These are phyloP conservation scores for Aureococcus anophagefferens DNA, from an alignment of 108 stramenopile genomes.

Conservation along the genomic window DNA sequence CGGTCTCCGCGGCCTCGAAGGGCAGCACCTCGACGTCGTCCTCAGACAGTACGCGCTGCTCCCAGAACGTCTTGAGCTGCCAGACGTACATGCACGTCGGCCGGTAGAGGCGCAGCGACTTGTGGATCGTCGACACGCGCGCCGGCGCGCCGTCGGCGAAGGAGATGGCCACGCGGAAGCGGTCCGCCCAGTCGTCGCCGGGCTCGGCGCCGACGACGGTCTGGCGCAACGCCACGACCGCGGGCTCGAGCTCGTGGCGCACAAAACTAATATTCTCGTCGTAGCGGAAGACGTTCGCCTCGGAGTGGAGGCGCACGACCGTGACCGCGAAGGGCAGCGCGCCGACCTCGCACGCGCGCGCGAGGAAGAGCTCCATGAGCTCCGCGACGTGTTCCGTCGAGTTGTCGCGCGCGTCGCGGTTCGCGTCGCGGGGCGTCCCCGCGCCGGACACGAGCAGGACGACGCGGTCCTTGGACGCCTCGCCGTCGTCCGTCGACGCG, in stretches of 20 bases:
- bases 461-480: slow-evolving; percentile 10
- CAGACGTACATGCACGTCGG: slow-evolving; percentile 87
- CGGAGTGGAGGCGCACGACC: slow-evolving; percentile 53
- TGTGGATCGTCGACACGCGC: slow-evolving; percentile 80
- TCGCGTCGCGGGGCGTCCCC: slow-evolving; percentile 7
- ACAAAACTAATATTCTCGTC: slow-evolving; percentile 91
- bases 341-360: background rate
- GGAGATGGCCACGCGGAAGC: slow-evolving; percentile 67
- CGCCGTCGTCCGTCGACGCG: slow-evolving; percentile 40
- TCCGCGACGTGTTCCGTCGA: slow-evolving; percentile 11
- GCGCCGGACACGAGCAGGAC: slow-evolving; percentile 1
- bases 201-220: slow-evolving; percentile 58
- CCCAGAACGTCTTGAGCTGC: slow-evolving; percentile 96
- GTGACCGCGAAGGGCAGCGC: slow-evolving; percentile 1
- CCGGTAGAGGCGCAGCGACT: slow-evolving; percentile 75
- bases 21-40: slow-evolving; percentile 81
- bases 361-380: slow-evolving; percentile 19
- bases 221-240: slow-evolving; percentile 70
- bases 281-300: slow-evolving; percentile 84
- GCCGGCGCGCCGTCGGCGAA: slow-evolving; percentile 91
- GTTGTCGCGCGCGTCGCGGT: slow-evolving; percentile 1
- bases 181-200: slow-evolving; percentile 63
- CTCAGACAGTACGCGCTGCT: slow-evolving; percentile 64
- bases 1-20: slow-evolving; percentile 85
- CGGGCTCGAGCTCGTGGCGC: slow-evolving; percentile 72